These are phyloP conservation scores for Priceomyces medius DNA, from an alignment of 805 yeast species.

Conservation along the genomic window DNA sequence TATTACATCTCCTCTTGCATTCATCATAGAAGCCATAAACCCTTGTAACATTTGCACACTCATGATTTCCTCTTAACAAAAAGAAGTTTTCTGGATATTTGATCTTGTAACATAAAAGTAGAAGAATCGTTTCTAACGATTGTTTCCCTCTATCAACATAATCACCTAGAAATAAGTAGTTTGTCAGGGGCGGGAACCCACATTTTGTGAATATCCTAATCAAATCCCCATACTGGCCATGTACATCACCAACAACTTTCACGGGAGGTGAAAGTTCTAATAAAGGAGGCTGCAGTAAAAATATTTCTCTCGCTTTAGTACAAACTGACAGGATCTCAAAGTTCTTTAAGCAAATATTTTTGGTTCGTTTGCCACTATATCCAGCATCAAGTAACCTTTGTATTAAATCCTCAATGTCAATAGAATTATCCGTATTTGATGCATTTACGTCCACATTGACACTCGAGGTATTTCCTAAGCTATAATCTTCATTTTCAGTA, in stretches of 20 bases:
- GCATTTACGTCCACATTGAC: slow-evolving; percentile 2
- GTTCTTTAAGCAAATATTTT: slow-evolving; percentile 82
- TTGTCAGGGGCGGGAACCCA: slow-evolving; percentile 94
- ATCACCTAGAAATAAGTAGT: slow-evolving; percentile 91
- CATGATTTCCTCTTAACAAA: slow-evolving; percentile 92
- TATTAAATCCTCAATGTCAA: slow-evolving; percentile 81
- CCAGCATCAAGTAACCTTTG: slow-evolving; percentile 94
- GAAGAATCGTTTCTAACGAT: slow-evolving; percentile 84
- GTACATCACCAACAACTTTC: slow-evolving; percentile 90
- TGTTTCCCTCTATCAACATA: slow-evolving; percentile 98
- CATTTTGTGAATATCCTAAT: slow-evolving; percentile 90
- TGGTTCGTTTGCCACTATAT: slow-evolving; percentile 90
- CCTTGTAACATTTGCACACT: slow-evolving; percentile 93
- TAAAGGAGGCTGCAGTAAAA: slow-evolving; percentile 85
- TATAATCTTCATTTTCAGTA: background rate
- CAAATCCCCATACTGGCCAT: slow-evolving; percentile 93
- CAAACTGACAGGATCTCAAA: slow-evolving; percentile 88
- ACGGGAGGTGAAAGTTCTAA: slow-evolving; percentile 85
- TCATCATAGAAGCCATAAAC: slow-evolving; percentile 98
- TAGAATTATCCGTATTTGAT: slow-evolving; percentile 12
- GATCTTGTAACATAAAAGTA: slow-evolving; percentile 88
- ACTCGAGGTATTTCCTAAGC: background rate
- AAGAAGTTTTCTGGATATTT: slow-evolving; percentile 97
- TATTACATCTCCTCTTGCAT: slow-evolving; percentile 89
- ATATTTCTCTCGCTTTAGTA: slow-evolving; percentile 82